These are phyloP conservation scores for Primulina huaijiensis DNA, from an alignment of 257 asterid genomes.

Conservation along the genomic window DNA sequence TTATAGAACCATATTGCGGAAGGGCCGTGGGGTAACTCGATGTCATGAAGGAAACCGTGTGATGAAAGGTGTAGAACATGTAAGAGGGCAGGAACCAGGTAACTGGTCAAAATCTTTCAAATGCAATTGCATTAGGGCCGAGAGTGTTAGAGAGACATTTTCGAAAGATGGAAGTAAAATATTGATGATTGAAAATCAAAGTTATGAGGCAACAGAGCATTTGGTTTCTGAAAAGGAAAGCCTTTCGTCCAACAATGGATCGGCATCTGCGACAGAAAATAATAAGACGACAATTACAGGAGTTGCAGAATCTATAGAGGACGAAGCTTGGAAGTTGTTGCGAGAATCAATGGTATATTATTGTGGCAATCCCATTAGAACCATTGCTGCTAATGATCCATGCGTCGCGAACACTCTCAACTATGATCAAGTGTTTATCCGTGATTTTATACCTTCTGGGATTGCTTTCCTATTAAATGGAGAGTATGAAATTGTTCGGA, in stretches of 20 bases:
- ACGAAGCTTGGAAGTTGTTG: constrained; percentile 80
- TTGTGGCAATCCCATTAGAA: constrained; percentile 74
- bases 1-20: constrained; percentile 23
- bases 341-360: constrained; percentile 74
- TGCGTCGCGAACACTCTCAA: constrained; percentile 61
- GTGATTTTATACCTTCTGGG: constrained; percentile 89
- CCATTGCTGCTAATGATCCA: constrained; percentile 93
- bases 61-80: constrained; percentile 18
- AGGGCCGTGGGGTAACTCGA: constrained; percentile 20
- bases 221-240: constrained; percentile 35
- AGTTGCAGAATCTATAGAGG: constrained; percentile 57
- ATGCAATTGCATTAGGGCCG: constrained; percentile 55
- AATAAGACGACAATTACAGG: constrained; percentile 30
- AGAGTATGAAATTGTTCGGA: constrained; percentile 80
- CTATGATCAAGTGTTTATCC: constrained; percentile 89
- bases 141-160: constrained; percentile 39
- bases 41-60: constrained; percentile 24
- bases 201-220: constrained; percentile 27
- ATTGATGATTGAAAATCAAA: constrained; percentile 29
- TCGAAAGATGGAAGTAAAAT: constrained; percentile 37
- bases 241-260: constrained; percentile 30
- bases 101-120: constrained; percentile 28
- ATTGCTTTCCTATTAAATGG: constrained; percentile 84
- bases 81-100: constrained; percentile 14
- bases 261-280: constrained; percentile 31